Conservation (phyloP, 2,329 filamentous ascomycete species). For the Ambrosiella cleistominuta region DNA sequence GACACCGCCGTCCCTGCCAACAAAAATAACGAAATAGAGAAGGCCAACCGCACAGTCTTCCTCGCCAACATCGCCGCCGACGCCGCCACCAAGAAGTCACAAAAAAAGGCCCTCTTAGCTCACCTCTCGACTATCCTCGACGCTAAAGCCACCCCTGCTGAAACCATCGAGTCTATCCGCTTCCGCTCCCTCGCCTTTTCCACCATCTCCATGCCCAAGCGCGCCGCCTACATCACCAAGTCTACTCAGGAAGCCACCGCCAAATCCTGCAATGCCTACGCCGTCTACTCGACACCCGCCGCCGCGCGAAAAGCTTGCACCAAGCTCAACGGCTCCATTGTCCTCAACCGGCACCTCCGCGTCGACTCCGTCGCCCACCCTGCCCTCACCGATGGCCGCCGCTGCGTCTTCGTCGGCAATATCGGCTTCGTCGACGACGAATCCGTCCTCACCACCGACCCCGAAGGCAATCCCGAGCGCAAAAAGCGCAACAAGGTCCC, state of each 20-base stretch:
- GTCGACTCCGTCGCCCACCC: slow-evolving; percentile 87
- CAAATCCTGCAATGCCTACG: slow-evolving; percentile 86
- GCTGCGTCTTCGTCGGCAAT: slow-evolving; percentile 93
- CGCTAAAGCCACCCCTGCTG: slow-evolving; percentile 31
- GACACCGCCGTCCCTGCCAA: neutral
- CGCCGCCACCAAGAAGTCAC: slow-evolving; percentile 65
- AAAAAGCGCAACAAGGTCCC: slow-evolving; percentile 60
- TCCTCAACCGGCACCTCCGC: slow-evolving; percentile 75
- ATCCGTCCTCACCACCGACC: slow-evolving; percentile 46
- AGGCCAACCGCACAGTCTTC: slow-evolving; percentile 80
- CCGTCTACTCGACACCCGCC: slow-evolving; percentile 59
- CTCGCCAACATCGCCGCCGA: slow-evolving; percentile 74
- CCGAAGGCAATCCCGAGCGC: slow-evolving; percentile 47
- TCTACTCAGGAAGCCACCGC: slow-evolving; percentile 82
- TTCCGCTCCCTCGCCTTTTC: slow-evolving; percentile 88
- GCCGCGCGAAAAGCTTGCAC: slow-evolving; percentile 62
- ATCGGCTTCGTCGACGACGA: slow-evolving; percentile 92
- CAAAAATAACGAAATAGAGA: slow-evolving; percentile 45
- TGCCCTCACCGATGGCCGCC: slow-evolving; percentile 60
- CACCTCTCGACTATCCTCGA: slow-evolving; percentile 65
- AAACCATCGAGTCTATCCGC: slow-evolving; percentile 76
- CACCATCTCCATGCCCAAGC: slow-evolving; percentile 62
- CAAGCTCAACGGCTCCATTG: slow-evolving; percentile 63
- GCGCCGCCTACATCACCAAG: slow-evolving; percentile 84
- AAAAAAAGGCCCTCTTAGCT: slow-evolving; percentile 57